Base-by-base conservation (phyloP, 176 grass and related monocot genomes). In the Guadua angustifolia region DNA sequence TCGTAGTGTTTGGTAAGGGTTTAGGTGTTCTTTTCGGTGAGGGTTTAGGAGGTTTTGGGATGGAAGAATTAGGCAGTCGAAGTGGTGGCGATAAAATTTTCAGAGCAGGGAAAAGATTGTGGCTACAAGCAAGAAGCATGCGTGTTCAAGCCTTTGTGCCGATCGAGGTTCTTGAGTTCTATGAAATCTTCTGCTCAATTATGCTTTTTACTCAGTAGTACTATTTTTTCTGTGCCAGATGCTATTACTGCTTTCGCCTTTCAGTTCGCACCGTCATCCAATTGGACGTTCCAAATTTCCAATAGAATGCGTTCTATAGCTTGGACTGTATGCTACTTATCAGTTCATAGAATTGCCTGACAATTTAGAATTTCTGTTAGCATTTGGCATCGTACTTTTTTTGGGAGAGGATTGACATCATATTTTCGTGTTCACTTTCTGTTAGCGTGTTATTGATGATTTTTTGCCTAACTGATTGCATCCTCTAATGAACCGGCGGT, bases 161-260 rank as follows among this genome's bases (percentile, higher is more conserved):
- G 78, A 51, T 32, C 9, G 18, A 70, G 51, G 46, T 43, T 18
- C 59, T 78, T 18, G 17, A 19, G 71, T 29, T 74, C 13, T 56
- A 61, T n/a, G 49, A 67, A 66, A 47, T 44, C 66, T 36, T 46
- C 49, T 53, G 67, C n/a, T 71, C 7, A 4, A 11, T 10, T 80
- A 53, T 80, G 57, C 67, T 32, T 64, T 9, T 38, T 65, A 59
- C 46, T 44, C n/a, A 25, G 25, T 51, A 10, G 33, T 52, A 80
- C 79, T 71, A 63, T 79, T 72, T 5, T n/a, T 12, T 64, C 14
- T 29, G 38, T 74, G 69, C 26, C 66, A 39, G 33, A 26, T 56
- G 43, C 46, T 51, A 72, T n/a, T 73, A n/a, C n/a, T n/a, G n/a
- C n/a, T n/a, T n/a, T n/a, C n/a, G n/a, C n/a, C 33, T 79, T 63